Percentiles rank a stretch among this genome's conserved stretches.
These are phyloP conservation scores for Discostella pseudostelligera DNA, from an alignment of 108 stramenopile species.

Conservation along the genomic window DNA sequence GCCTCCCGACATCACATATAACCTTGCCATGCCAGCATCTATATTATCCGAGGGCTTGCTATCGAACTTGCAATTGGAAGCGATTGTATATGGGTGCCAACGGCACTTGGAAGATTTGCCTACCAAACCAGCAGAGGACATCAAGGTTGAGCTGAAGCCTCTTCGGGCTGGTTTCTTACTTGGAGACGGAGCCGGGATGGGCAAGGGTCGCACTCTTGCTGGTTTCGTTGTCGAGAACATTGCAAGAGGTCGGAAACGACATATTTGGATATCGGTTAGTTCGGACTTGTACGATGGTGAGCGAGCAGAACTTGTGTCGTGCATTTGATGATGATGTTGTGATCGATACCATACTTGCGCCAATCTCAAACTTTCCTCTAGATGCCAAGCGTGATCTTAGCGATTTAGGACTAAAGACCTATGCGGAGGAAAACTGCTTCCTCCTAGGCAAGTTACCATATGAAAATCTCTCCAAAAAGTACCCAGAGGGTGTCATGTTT, in stretches of 20 bases:
- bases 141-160: slow-evolving; percentile 9
- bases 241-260: slow-evolving; percentile 42
- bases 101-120: slow-evolving; percentile 29
- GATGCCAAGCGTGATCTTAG: slow-evolving; percentile 56
- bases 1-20: slow-evolving; percentile 40
- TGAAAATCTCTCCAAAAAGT: slow-evolving; percentile 29
- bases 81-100: slow-evolving; percentile 42
- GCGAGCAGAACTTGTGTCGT: background rate
- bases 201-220: slow-evolving; percentile 64
- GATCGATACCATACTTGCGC: background rate
- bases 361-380: background rate
- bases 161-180: slow-evolving; percentile 53
- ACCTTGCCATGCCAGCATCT: slow-evolving; percentile 33
- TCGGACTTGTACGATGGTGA: slow-evolving; percentile 52
- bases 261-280: slow-evolving; percentile 52
- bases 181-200: slow-evolving; percentile 83
- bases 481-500: slow-evolving; percentile 56
- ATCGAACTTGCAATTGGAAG: slow-evolving; percentile 43
- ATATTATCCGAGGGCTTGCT: slow-evolving; percentile 24
- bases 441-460: slow-evolving; percentile 46
- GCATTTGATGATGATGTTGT: background rate
- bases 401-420: slow-evolving; percentile 35
- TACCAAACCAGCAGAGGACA: background rate
- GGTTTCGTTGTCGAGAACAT: slow-evolving; percentile 59
- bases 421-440: slow-evolving; percentile 39